Evolutionary conservation across 23 red algal genomes (phyloP).

Genomic region (Porphyridium purpureum): DNA sequence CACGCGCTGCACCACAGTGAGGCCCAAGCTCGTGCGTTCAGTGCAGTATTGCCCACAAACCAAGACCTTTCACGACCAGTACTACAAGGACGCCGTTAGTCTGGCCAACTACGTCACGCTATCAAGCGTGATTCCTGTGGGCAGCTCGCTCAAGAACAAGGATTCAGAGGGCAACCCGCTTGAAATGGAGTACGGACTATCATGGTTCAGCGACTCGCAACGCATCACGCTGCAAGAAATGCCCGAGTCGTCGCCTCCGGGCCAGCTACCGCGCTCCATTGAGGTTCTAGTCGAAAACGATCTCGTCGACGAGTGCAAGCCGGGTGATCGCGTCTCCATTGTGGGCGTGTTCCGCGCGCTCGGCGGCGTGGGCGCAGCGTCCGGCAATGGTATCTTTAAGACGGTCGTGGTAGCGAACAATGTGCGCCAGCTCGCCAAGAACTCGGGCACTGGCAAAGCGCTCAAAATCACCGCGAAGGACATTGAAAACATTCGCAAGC

Average conservation of each 20-base stretch:
- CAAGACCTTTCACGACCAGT: conserved; percentile 48
- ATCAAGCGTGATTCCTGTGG: no score
- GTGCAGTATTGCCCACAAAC: conserved; percentile 85
- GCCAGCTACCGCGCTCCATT: conserved; percentile 82
- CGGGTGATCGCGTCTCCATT: conserved; percentile 68
- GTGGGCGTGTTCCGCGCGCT: conserved; percentile 80
- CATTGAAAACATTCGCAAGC: conserved; percentile 48
- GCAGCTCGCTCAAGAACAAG: conserved; percentile 38
- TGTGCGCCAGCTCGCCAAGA: conserved; percentile 14
- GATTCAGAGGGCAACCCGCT: conserved; percentile 91
- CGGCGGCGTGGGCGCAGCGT: conserved; percentile 35
- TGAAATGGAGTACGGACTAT: conserved; percentile 90
- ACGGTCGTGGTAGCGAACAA: conserved; percentile 81
- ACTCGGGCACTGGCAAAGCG: conserved; percentile 2
- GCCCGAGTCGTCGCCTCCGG: conserved; percentile 81
- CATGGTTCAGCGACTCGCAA: conserved; percentile 83
- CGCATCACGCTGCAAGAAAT: conserved; percentile 78
- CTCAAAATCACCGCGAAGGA: conserved; percentile 52
- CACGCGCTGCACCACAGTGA: conserved; percentile 55
- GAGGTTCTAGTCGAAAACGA: conserved; percentile 86
- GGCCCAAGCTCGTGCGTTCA: conserved; percentile 66
- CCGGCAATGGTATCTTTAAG: conserved; percentile 53
- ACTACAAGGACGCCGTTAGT: conserved; percentile 58
- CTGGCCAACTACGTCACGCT: conserved; percentile 7
- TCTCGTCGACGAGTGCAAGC: conserved; percentile 90